phyloP scores from a whole-genome alignment of 179 eudicot species.

The Heliamphora pulchella region DNA sequence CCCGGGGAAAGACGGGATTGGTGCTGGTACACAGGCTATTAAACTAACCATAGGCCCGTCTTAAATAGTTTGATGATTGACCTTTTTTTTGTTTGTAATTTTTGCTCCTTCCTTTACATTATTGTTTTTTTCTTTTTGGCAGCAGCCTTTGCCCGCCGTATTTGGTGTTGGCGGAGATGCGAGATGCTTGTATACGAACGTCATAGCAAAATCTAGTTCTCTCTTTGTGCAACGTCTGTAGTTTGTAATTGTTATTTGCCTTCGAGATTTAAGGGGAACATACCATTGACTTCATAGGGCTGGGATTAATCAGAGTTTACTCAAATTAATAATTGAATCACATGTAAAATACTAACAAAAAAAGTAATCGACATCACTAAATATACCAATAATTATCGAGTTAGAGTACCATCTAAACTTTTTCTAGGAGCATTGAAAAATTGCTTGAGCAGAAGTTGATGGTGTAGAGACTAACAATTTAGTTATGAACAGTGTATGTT shows the following conservation, averaged over 20 bases:
- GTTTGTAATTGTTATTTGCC: not conserved
- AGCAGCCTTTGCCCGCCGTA: slow-evolving; percentile 3
- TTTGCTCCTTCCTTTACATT: not conserved
- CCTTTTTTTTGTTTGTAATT: not conserved
- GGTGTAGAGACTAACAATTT: no score
- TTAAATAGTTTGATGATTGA: not conserved
- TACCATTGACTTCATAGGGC: no score
- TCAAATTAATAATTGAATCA: no score
- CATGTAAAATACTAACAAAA: no score
- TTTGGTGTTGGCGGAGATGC: slow-evolving; percentile 11
- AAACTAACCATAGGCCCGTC: slow-evolving; percentile 10
- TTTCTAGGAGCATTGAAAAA: no score
- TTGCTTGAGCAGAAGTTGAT: no score
- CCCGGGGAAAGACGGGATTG: not conserved
- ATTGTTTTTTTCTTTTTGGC: not conserved
- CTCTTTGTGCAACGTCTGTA: not conserved
- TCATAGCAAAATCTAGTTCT: slow-evolving; percentile 2
- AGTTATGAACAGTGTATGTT: no score
- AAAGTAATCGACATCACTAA: no score
- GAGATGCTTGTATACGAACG: slow-evolving; percentile 9
- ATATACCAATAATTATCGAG: no score
- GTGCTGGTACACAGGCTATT: not conserved
- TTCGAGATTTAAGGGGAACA: no score
- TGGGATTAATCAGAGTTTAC: no score
- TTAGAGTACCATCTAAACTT: no score